phyloP scores from a whole-genome alignment of 1,139 yeast genomes.

The Tardiomyces depauwii region DNA sequence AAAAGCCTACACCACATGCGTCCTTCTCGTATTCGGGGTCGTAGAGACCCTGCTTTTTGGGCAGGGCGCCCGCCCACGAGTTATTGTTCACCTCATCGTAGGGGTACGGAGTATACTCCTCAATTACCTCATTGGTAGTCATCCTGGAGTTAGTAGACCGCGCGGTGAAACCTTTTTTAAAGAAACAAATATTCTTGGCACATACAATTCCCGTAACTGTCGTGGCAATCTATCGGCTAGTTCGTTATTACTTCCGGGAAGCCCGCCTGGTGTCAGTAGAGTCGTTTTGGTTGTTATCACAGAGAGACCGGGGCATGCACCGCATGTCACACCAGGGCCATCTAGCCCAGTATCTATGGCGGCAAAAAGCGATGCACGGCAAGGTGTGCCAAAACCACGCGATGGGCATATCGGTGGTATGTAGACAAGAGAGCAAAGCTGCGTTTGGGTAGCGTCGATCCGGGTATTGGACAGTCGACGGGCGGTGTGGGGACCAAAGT shows the following conservation, averaged over 20 bases:
- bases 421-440: no score
- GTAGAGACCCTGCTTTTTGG: conserved; percentile 79
- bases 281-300: no score
- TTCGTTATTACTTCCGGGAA: conserved; percentile 1
- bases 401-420: no score
- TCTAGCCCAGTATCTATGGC: no score
- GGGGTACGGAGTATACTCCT: conserved; percentile 34
- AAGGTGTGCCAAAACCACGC: conserved; percentile 2
- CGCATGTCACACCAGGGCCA: no score
- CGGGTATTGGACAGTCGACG: no score
- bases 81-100: conserved; percentile 69
- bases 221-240: no score
- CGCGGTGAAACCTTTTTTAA: conserved; percentile 43
- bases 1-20: conserved; percentile 98
- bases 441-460: no score
- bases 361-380: no score
- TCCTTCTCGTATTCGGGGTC: conserved; percentile 92
- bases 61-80: conserved; percentile 89
- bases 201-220: conserved; percentile 3
- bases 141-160: no score
- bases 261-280: not conserved
- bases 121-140: conserved; percentile 1
- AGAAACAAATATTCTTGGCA: conserved; percentile 22
- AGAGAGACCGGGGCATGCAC: no score
- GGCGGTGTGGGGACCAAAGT: no score